Base-by-base conservation (phyloP, 257 asterid species). In the Solanum virginianum region DNA sequence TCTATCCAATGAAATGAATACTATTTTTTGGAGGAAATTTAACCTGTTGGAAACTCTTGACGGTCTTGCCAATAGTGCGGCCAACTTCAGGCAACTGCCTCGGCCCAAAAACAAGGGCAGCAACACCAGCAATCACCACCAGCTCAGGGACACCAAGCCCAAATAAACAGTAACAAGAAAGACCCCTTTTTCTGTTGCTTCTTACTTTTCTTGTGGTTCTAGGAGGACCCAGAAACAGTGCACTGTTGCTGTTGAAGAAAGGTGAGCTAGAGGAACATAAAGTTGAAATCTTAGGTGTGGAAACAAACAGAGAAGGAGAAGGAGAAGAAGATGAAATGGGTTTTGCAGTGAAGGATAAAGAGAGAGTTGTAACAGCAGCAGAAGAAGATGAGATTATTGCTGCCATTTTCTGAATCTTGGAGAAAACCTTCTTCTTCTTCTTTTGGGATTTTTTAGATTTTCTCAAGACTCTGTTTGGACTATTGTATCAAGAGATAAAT, bases 91-190 rank as follows among this genome's bases (percentile, higher is more conserved):
- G 99, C 90, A 95, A 82, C 92, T 93, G 87, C 83, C 90, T 94
- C 41, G 99, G 98, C 8, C 99, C 99, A 86, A 95, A 95, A 71
- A 94, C 90, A 74, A 95, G 95, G 65, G 92, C 97, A 24, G 92
- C 89, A 56, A 95, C 98, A 41, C 99, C 97, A 2, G 91, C 99
- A 85, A 95, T 95, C 26, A 95, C 99, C 45, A 75, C 97, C 80
- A 95, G 92, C 89, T 95, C 99, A 53, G 99, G 99, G 4, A 95
- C 95, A 65, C 99, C 99, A 43, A 95, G 98, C 81, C 99, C 98
- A 86, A 95, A 95, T 26, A 95, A 85, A 85, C 94, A 91, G 81
- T 87, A 91, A 65, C 98, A 94, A 63, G 97, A 93, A 24, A 95
- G 62, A 0, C 97, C 92, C 65, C 85, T 90, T 32, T 68, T 92